Evolutionary conservation across 2,329 filamentous ascomycete genomes (phyloP), one percentile per base, ranked within the genome.

Genomic region (Penicillium sp.): DNA sequence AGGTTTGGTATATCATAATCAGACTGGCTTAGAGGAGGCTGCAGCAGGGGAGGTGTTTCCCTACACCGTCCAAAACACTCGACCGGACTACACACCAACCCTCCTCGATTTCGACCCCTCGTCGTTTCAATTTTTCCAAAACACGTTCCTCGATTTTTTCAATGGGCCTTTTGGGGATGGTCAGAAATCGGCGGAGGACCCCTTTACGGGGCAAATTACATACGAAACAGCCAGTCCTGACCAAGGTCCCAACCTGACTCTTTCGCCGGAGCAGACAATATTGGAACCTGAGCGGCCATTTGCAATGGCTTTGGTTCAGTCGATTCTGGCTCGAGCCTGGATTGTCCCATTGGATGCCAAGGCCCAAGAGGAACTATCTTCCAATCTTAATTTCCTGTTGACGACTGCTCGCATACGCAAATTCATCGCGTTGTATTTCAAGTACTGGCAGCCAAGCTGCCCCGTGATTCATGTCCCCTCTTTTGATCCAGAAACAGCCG

Each of bases 401-500:
- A 75, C 69, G 0, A 72, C 73, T 1, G 65, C 66, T 0, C 70
- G 69, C 24, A 74, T 77, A 28, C 67, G 67, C 13, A 75, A 71
- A 51, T 76, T 73, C 48, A 58, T 74, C 4, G 59, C 63, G 1
- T 60, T 76, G 3, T 79, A 76, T 48, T 77, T 77, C 50, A 69
- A 70, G 33, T 72, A 70, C 50, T 78, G 76, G 70, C 75, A 79
- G 30, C 69, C 69, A 2, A 75, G 74, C 48, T 75, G 71, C 48
- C 62, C 74, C 0, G 72, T 79, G 25, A 58, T 79, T 4, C 75
- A 78, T 55, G 54, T 60, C 8, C 68, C 72, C 5, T 69, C 73
- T 0, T 78, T 78, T 46, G 65, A 74, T 48, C 63, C 70, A 2
- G 67, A 74, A 13, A 64, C 63, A 1, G 66, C 67, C 3, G 61